A percentile compares a stretch with the other conserved stretches of the same genome.
Evolutionary conservation across 1,139 yeast species (phyloP).

Genomic region (Kurtzmaniella natalensis): DNA sequence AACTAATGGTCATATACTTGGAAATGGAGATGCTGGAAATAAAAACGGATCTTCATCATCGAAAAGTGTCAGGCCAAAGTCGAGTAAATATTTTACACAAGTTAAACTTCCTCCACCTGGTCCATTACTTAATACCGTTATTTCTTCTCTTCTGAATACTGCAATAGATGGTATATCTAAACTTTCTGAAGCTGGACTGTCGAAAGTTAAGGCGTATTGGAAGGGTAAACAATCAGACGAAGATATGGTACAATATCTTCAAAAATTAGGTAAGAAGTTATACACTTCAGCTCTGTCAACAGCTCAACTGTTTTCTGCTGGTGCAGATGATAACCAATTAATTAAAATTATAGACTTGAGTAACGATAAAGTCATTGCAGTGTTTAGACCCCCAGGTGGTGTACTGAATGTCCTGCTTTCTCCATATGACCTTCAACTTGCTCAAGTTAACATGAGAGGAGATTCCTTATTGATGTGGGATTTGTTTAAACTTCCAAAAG

Average conservation of each 20-base stretch:
- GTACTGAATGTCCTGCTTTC: conserved; percentile 58
- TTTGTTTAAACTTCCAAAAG: conserved; percentile 46
- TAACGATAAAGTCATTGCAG: conserved; percentile 41
- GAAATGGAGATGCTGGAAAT: no score
- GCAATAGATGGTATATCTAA: conserved; percentile 53
- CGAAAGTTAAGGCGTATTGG: conserved; percentile 36
- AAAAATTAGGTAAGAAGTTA: conserved; percentile 29
- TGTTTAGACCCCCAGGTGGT: conserved; percentile 60
- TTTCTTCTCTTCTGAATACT: conserved; percentile 45
- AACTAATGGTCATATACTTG: neutral
- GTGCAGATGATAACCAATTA: conserved; percentile 30
- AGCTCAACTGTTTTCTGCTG: conserved; percentile 22
- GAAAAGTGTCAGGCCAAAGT: neutral
- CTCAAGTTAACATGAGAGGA: conserved; percentile 57
- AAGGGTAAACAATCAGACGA: conserved; percentile 15
- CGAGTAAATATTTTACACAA: conserved; percentile 28
- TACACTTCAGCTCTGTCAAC: conserved; percentile 35
- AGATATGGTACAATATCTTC: conserved; percentile 19
- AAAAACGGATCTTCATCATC: neutral
- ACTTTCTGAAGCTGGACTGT: conserved; percentile 47
- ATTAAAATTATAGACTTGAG: conserved; percentile 45
- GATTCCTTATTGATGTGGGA: conserved; percentile 67
- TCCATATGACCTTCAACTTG: conserved; percentile 57
- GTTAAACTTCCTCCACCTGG: conserved; percentile 44
- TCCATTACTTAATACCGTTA: conserved; percentile 41